These are phyloP conservation scores for Cadophora malorum DNA, from an alignment of 2,329 filamentous ascomycete genomes.

Conservation along the genomic window DNA sequence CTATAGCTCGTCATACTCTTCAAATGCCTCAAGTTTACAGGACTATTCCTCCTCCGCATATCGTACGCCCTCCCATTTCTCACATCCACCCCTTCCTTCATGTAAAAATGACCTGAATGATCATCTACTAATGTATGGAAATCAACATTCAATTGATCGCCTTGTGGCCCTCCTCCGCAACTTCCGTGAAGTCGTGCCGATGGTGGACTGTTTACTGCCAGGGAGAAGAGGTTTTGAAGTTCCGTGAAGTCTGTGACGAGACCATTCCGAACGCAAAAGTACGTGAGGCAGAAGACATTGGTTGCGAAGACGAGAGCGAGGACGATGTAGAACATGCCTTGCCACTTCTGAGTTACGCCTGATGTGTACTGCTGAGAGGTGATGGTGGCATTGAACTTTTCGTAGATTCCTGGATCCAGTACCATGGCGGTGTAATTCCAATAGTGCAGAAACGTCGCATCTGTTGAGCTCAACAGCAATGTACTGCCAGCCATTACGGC, in stretches of 20 bases:
- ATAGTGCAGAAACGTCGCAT: slow-evolving; percentile 65
- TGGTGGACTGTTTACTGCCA: slow-evolving; percentile 71
- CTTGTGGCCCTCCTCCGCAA: slow-evolving; percentile 60
- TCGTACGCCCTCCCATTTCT: slow-evolving; percentile 26
- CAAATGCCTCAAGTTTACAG: slow-evolving; percentile 18
- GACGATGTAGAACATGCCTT: slow-evolving; percentile 70
- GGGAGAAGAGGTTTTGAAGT: slow-evolving; percentile 74
- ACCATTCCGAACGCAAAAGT: slow-evolving; percentile 60
- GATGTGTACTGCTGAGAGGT: slow-evolving; percentile 74
- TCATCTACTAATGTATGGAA: slow-evolving; percentile 55
- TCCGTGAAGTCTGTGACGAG: slow-evolving; percentile 82
- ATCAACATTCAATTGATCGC: slow-evolving; percentile 45
- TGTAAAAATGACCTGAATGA: slow-evolving; percentile 58
- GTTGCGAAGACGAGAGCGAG: slow-evolving; percentile 70
- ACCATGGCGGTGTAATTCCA: slow-evolving; percentile 54
- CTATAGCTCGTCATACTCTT: slow-evolving; percentile 35
- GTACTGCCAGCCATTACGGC: slow-evolving; percentile 74
- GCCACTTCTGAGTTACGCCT: slow-evolving; percentile 64
- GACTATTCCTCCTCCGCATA: slow-evolving; percentile 21
- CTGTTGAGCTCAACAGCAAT: slow-evolving; percentile 63
- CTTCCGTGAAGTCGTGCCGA: slow-evolving; percentile 57
- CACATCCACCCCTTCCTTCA: slow-evolving; percentile 50
- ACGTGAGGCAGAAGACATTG: slow-evolving; percentile 69
- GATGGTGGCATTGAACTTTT: slow-evolving; percentile 69
- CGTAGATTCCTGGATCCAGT: slow-evolving; percentile 54